Percentiles rank a stretch among this genome's conserved stretches.
Evolutionary conservation across 2,329 filamentous ascomycete species (phyloP).

Genomic region (Xylariaceae sp.): DNA sequence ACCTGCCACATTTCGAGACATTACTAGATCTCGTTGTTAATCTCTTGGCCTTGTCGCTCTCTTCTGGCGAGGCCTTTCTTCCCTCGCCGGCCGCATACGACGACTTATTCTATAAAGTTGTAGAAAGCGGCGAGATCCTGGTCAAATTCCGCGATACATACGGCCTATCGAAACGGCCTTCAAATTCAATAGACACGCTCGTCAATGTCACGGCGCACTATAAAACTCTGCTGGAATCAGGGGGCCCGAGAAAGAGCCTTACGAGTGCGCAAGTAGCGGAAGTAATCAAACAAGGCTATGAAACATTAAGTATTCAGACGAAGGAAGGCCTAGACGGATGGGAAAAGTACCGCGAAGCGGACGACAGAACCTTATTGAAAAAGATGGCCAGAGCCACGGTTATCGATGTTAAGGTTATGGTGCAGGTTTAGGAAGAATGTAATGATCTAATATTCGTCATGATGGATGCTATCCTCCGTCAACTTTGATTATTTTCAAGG

Average conservation of each 20-base stretch:
- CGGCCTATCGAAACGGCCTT: conserved; percentile 51
- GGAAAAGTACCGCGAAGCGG: conserved; percentile 81
- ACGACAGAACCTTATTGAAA: conserved; percentile 80
- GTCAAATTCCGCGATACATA: conserved; percentile 79
- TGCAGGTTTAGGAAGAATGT: conserved; percentile 37
- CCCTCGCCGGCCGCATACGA: conserved; percentile 86
- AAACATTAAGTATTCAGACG: conserved; percentile 86
- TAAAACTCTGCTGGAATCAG: conserved; percentile 63
- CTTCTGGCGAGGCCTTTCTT: conserved; percentile 83
- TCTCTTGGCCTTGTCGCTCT: conserved; percentile 77
- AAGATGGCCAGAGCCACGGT: conserved; percentile 79
- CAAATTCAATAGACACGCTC: conserved; percentile 76
- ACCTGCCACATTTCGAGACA: conserved; percentile 62
- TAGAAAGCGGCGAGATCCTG: conserved; percentile 82
- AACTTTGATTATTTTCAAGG: not conserved
- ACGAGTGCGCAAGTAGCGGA: conserved; percentile 80
- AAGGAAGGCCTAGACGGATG: conserved; percentile 82
- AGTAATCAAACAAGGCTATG: conserved; percentile 94
- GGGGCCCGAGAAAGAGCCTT: conserved; percentile 46
- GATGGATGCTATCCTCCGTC: not conserved
- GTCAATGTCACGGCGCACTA: conserved; percentile 83
- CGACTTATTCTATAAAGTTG: conserved; percentile 96
- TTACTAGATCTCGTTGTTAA: conserved; percentile 77
- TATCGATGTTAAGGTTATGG: conserved; percentile 49
- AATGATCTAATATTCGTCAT: conserved; percentile 13